Conservation (phyloP, 108 stramenopile species). For the Skeletonema costatum region DNA sequence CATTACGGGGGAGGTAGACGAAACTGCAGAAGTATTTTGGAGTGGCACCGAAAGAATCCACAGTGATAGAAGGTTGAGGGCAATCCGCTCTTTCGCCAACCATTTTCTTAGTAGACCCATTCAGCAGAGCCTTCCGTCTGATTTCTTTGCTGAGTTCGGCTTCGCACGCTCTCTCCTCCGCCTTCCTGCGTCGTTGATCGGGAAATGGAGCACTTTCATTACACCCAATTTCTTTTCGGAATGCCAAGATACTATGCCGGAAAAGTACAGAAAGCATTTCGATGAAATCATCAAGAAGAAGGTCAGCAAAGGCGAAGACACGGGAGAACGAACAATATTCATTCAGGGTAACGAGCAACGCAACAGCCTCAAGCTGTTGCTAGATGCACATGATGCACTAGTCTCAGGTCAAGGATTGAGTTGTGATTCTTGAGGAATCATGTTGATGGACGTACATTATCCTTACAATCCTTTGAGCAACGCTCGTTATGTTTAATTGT, state of each 20-base stretch:
- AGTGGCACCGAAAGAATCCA: neutral
- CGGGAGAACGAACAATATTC: neutral
- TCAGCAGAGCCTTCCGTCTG: neutral
- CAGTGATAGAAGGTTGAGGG: neutral
- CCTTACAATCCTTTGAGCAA: too few relatives aligned
- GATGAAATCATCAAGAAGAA: neutral
- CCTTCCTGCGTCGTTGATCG: neutral
- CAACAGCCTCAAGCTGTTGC: neutral
- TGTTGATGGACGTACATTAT: too few relatives aligned
- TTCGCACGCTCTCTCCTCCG: neutral
- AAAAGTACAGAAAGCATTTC: neutral
- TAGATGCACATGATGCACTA: neutral
- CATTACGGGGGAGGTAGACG: neutral
- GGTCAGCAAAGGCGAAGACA: neutral
- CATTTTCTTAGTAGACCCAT: neutral
- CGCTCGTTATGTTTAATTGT: too few relatives aligned
- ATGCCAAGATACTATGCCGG: too few relatives aligned
- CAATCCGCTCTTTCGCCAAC: neutral
- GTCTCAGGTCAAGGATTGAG: too few relatives aligned
- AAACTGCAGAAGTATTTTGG: neutral
- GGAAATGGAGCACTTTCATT: neutral
- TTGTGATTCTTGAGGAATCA: too few relatives aligned
- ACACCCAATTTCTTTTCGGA: neutral
- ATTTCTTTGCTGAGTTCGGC: neutral
- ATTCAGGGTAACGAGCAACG: neutral